Evolutionary conservation across 2,329 filamentous ascomycete genomes (phyloP).

Genomic region (Phoma sp.): DNA sequence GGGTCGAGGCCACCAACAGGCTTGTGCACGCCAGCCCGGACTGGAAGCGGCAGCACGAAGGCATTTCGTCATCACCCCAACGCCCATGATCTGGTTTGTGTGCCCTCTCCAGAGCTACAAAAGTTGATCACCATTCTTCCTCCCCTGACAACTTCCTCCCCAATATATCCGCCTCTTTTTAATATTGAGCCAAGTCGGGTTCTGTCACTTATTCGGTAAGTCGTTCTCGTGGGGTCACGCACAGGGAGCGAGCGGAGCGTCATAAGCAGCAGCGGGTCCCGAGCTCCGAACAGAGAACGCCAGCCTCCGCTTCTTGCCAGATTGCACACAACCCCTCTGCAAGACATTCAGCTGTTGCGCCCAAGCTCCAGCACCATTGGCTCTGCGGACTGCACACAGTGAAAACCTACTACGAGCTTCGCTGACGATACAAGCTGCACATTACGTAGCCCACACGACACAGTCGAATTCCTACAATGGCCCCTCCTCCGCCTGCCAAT

Average conservation of each 20-base stretch:
- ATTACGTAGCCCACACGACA: constrained; percentile 38
- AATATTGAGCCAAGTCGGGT: constrained; percentile 10
- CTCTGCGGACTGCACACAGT: constrained; percentile 22
- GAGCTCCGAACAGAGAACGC: constrained; percentile 29
- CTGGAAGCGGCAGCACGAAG: constrained; percentile 25
- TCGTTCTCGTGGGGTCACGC: constrained; percentile 28
- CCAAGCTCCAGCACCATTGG: constrained; percentile 17
- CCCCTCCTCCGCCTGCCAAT: constrained; percentile 73
- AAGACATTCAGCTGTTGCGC: constrained; percentile 23
- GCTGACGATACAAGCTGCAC: constrained; percentile 35
- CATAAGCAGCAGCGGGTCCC: constrained; percentile 38
- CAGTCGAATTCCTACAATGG: constrained; percentile 58
- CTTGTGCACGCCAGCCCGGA: constrained; percentile 29
- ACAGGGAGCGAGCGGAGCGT: constrained; percentile 36
- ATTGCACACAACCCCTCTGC: constrained; percentile 36
- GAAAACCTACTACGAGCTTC: constrained; percentile 22
- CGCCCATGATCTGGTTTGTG: constrained; percentile 37
- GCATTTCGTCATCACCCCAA: constrained; percentile 46
- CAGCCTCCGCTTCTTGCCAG: constrained; percentile 44
- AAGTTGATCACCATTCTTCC: constrained; percentile 20
- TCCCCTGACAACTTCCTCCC: constrained; percentile 9
- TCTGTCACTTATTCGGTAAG: constrained; percentile 36
- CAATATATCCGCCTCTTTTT: constrained; percentile 7
- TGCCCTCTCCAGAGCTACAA: constrained; percentile 35
- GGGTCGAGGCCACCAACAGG: constrained; percentile 24